Base-by-base conservation (phyloP, 2,329 filamentous ascomycete species). In the Aspergillus sp. region DNA sequence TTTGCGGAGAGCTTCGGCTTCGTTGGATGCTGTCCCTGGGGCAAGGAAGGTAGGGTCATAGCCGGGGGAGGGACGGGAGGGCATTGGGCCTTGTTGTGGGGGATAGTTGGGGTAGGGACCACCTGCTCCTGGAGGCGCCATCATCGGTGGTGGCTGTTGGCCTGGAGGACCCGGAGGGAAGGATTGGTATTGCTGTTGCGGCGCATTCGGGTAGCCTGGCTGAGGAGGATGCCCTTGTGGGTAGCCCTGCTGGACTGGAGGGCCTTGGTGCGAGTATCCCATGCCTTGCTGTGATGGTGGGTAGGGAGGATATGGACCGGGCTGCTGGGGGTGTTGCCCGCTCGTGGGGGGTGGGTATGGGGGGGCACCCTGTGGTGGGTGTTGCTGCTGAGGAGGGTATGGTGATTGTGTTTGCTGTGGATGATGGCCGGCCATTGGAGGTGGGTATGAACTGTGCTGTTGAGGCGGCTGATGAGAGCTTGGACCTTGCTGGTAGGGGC, bases 41-140 rank as follows among this genome's bases (percentile, higher is more conserved):
- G 85, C 81, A 69, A 89, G 88, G 19, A 85, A 84, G 38, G 65
- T 60, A 0, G 88, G 82, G 9, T 87, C 87, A 70, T 95, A 96
- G 39, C 91, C 91, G 1, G 84, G 76, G 0, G 89, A 89, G 0
- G 89, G 84, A 4, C 84, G 85, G 0, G 87, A 87, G 25, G 88
- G 60, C 12, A 63, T 61, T 0, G 58, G 53, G 23, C 30, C 50
- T 17, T 61, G 57, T 2, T 48, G 45, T 3, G 45, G 23, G 6
- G 15, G 15, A 10, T 49, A 49, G 15, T 30, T 49, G 56, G 23
- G 39, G 32, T 21, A 23, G 15, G 43, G 28, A 13, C 19, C 32
- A 5, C 12, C 55, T 49, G 41, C 41, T 13, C 23, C 49, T 12
- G 36, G 38, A 10, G 32, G 32, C 5, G 4, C 19, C 60, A 13